Evolutionary conservation across 2,329 filamentous ascomycete species (phyloP).

Genomic region (Cercospora zeae-maydis): DNA sequence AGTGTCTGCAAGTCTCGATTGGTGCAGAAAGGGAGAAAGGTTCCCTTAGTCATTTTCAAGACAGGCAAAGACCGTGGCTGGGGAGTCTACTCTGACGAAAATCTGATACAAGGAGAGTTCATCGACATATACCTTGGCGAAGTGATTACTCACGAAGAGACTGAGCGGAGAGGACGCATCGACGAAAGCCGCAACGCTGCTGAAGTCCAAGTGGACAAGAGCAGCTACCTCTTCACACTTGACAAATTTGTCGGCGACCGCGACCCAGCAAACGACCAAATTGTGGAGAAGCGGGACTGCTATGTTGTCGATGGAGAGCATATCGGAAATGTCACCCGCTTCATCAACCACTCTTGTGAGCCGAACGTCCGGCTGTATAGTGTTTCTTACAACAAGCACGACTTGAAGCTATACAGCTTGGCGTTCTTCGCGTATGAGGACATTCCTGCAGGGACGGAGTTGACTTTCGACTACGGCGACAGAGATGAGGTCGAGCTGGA

Average conservation of each 20-base stretch:
- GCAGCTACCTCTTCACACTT: conserved; percentile 74
- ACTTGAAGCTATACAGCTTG: conserved; percentile 70
- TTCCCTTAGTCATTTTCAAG: conserved; percentile 73
- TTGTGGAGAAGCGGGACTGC: conserved; percentile 39
- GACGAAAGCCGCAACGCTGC: conserved; percentile 21
- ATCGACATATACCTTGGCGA: conserved; percentile 74
- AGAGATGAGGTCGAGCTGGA: conserved; percentile 50
- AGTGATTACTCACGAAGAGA: conserved; percentile 53
- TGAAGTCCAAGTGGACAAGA: conserved; percentile 60
- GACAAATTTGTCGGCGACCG: conserved; percentile 63
- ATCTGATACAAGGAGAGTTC: conserved; percentile 69
- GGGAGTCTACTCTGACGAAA: conserved; percentile 65
- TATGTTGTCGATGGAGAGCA: conserved; percentile 64
- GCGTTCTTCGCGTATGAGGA: conserved; percentile 69
- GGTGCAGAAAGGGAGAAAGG: conserved; percentile 67
- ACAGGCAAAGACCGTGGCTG: conserved; percentile 67
- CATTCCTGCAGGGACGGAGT: conserved; percentile 62
- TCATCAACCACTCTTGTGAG: conserved; percentile 79
- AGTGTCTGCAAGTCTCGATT: conserved; percentile 67
- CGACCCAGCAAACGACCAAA: conserved; percentile 46
- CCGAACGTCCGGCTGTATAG: conserved; percentile 78
- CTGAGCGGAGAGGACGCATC: conserved; percentile 57
- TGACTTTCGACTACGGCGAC: conserved; percentile 78
- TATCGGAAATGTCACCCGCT: conserved; percentile 72
- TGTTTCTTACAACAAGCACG: conserved; percentile 71